Conservation (phyloP, 2,329 filamentous ascomycete genomes). For the Cordyceps pruinosa region DNA sequence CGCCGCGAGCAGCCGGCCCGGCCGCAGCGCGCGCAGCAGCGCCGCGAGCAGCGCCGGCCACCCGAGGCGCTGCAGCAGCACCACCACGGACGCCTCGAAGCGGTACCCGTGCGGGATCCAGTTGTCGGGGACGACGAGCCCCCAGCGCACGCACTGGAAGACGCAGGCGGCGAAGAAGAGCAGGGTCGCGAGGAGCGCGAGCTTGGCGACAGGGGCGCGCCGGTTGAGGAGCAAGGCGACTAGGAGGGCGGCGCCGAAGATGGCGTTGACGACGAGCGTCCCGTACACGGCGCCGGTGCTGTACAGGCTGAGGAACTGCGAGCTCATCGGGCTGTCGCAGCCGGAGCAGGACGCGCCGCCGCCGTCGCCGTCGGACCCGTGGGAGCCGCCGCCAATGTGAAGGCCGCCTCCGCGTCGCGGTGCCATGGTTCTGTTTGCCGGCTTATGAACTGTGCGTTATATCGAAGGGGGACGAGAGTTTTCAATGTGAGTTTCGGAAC, state of each 20-base stretch:
- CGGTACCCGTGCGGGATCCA: not conserved
- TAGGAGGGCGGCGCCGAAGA: not conserved
- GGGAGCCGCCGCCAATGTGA: not conserved
- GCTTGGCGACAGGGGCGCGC: not conserved
- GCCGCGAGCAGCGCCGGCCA: not conserved
- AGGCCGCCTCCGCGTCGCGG: not conserved
- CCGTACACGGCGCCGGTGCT: not conserved
- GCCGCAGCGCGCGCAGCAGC: not conserved
- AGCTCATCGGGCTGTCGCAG: not conserved
- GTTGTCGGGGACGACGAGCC: not conserved
- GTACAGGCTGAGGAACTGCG: not conserved
- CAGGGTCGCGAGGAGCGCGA: not conserved
- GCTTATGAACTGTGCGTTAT: not conserved
- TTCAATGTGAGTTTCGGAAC: not conserved
- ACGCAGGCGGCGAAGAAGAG: not conserved
- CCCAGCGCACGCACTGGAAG: constrained; percentile 7
- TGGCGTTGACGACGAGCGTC: not conserved
- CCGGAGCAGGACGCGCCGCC: not conserved
- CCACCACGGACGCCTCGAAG: not conserved
- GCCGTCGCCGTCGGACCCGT: not conserved
- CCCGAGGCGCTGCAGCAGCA: not conserved
- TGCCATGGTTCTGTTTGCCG: not conserved
- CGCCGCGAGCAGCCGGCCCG: not conserved
- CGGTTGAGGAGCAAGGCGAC: not conserved
- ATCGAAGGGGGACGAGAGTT: not conserved